Percentiles rank a stretch among this genome's conserved stretches.
phyloP scores from a whole-genome alignment of 2,329 filamentous ascomycete genomes.

The Coniochaeta ligniaria region DNA sequence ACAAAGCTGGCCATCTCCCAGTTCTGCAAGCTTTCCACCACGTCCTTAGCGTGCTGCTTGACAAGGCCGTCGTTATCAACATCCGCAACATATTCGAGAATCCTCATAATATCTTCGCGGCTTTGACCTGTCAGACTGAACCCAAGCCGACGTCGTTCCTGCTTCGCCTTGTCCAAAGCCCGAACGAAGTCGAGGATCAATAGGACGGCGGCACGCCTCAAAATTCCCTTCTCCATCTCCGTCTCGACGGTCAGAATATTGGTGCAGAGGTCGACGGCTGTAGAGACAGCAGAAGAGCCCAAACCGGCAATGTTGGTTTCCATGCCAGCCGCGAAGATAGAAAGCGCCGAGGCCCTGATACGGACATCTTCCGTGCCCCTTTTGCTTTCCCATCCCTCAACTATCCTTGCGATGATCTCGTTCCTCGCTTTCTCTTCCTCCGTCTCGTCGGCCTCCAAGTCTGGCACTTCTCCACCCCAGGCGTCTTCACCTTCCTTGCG shows the following conservation, averaged over 20 bases:
- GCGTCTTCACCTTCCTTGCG: conserved; percentile 43
- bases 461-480: conserved; percentile 46
- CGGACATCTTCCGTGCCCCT: conserved; percentile 62
- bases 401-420: conserved; percentile 49
- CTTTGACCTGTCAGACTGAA: conserved; percentile 49
- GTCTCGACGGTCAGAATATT: conserved; percentile 57
- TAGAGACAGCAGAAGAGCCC: conserved; percentile 42
- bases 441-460: conserved; percentile 25
- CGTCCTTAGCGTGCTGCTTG: conserved; percentile 56
- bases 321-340: conserved; percentile 52
- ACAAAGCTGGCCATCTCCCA: conserved; percentile 40
- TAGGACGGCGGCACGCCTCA: conserved; percentile 60
- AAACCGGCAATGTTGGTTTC: conserved; percentile 54
- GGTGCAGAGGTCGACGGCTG: conserved; percentile 55
- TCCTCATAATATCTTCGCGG: conserved; percentile 52
- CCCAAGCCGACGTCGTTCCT: conserved; percentile 35
- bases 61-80: conserved; percentile 65
- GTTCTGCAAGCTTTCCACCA: conserved; percentile 58
- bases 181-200: conserved; percentile 55
- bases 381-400: conserved; percentile 61
- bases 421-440: conserved; percentile 36
- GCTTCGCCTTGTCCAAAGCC: conserved; percentile 47
- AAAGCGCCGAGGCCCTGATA: conserved; percentile 62
- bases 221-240: conserved; percentile 51
- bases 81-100: conserved; percentile 55